A percentile compares a stretch with the other conserved stretches of the same genome.
Evolutionary conservation across 2,329 filamentous ascomycete genomes (phyloP).

Genomic region (Colletotrichum theobromicola): DNA sequence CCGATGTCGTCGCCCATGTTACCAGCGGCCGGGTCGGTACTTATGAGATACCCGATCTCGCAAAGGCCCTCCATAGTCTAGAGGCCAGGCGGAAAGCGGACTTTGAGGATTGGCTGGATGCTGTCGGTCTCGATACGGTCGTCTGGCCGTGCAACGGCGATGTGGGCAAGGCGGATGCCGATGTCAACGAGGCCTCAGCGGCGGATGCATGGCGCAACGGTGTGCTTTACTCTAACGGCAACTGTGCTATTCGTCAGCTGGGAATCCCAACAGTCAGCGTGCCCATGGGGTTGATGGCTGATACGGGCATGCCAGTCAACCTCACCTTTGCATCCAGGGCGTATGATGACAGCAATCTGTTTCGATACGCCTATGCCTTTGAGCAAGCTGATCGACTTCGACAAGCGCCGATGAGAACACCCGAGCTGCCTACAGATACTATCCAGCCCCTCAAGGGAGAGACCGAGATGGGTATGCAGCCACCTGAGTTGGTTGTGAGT

Average conservation of each 20-base stretch:
- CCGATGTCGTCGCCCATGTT: not conserved
- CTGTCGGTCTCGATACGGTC: not conserved
- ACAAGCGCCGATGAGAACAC: not conserved
- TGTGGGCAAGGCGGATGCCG: not conserved
- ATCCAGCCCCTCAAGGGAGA: not conserved
- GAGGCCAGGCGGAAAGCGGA: not conserved
- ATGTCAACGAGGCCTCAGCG: constrained; percentile 30
- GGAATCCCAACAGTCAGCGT: constrained; percentile 31
- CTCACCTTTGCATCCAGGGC: constrained; percentile 30
- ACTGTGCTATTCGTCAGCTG: constrained; percentile 28
- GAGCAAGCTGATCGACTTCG: not conserved
- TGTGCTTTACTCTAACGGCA: constrained; percentile 18
- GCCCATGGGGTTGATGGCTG: constrained; percentile 29
- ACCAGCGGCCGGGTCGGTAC: not conserved
- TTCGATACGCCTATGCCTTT: not conserved
- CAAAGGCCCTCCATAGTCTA: not conserved
- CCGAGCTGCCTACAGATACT: not conserved
- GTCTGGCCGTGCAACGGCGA: not conserved
- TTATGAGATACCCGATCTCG: not conserved
- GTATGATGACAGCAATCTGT: constrained; percentile 25
- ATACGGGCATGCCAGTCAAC: constrained; percentile 29
- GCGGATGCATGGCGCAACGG: constrained; percentile 36
- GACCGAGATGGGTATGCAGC: not conserved
- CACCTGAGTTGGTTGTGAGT: not conserved
- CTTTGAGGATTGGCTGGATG: not conserved